phyloP scores from a whole-genome alignment of 73 alveolate genomes.

The Effrenium voratum region DNA sequence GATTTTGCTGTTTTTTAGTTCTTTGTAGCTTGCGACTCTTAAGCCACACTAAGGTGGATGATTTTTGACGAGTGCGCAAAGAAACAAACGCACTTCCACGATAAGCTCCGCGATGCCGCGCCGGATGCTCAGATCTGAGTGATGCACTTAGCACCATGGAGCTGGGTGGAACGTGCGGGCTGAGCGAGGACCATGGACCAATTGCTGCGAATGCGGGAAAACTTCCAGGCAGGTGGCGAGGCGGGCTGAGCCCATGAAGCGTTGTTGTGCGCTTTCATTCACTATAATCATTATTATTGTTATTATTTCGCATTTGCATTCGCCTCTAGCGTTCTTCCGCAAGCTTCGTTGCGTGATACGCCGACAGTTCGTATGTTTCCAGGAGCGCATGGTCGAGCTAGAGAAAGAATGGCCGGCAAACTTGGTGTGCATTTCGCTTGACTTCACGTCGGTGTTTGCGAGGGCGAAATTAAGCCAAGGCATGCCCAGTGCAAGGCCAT shows the following conservation, averaged over 20 bases:
- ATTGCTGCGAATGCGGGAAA: constrained; percentile 65
- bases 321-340: too few species aligned
- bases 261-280: background rate
- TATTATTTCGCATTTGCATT: too few species aligned
- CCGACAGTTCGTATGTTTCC: background rate
- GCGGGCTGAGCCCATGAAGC: background rate
- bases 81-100: constrained; percentile 59
- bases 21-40: background rate
- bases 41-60: constrained; percentile 64
- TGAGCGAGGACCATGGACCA: constrained; percentile 58
- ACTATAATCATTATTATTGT: too few species aligned
- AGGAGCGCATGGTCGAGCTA: constrained; percentile 74
- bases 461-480: background rate
- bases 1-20: background rate
- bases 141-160: background rate
- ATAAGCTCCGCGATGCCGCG: constrained; percentile 83
- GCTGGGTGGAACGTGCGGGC: background rate
- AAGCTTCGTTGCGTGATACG: too few species aligned
- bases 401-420: constrained; percentile 70
- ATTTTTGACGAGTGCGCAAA: constrained; percentile 63
- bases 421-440: background rate
- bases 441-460: background rate
- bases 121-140: background rate
- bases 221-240: constrained; percentile 82
- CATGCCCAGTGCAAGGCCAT: constrained; percentile 92